A percentile compares a stretch with the other conserved stretches of the same genome.
phyloP scores from a whole-genome alignment of 306 rosid species.

The Mucuna pruriens region DNA sequence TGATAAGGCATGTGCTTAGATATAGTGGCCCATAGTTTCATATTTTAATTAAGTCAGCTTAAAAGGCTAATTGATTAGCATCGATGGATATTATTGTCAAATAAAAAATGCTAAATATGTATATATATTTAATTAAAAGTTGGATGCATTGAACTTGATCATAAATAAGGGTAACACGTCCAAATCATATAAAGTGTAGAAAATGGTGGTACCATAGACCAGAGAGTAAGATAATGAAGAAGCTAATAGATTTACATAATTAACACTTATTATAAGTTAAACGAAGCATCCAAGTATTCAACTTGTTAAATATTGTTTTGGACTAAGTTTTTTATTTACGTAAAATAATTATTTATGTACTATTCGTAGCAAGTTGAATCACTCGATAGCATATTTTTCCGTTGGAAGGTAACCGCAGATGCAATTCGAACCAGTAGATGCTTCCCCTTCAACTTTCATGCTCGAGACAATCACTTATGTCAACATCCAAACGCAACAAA shows the following conservation, averaged over 20 bases:
- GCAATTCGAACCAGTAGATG: not conserved
- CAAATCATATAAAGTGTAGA: slow-evolving; percentile 30
- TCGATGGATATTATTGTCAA: not conserved
- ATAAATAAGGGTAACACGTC: slow-evolving; percentile 26
- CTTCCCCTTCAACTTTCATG: slow-evolving; percentile 12
- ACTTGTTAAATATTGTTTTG: slow-evolving; percentile 26
- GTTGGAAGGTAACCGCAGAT: slow-evolving; percentile 6
- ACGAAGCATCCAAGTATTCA: slow-evolving; percentile 30
- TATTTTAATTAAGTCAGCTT: slow-evolving; percentile 33
- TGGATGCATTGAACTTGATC: slow-evolving; percentile 49
- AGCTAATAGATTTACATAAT: slow-evolving; percentile 17
- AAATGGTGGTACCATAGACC: slow-evolving; percentile 24
- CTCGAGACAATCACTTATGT: not conserved
- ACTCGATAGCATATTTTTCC: slow-evolving; percentile 9
- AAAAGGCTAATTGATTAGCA: slow-evolving; percentile 26
- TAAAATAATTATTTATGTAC: not conserved
- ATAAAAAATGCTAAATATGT: not conserved
- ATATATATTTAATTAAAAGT: not conserved
- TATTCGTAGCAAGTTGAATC: slow-evolving; percentile 27
- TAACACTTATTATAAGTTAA: not conserved
- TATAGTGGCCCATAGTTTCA: slow-evolving; percentile 28
- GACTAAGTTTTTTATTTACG: slow-evolving; percentile 16
- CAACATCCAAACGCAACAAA: not conserved
- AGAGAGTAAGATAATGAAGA: slow-evolving; percentile 27
- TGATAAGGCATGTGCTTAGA: slow-evolving; percentile 19